Conservation (phyloP, 345 rosid genomes). For the Cardamine resedifolia region DNA sequence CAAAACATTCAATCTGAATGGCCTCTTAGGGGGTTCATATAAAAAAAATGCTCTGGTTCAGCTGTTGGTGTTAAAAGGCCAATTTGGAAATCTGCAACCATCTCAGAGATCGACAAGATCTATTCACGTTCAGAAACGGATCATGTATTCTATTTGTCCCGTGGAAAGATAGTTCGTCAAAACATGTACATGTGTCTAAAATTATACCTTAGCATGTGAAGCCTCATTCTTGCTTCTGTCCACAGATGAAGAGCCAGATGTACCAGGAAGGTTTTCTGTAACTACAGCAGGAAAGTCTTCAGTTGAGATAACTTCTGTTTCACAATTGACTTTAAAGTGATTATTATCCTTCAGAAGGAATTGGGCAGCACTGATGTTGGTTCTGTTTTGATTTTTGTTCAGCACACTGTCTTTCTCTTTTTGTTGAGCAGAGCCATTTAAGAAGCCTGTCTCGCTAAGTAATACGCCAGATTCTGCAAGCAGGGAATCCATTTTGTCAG, state of each 20-base stretch:
- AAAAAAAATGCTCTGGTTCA: constrained; percentile 37
- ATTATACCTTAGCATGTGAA: constrained; percentile 46
- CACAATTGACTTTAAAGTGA: constrained; percentile 27
- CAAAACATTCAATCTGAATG: constrained; percentile 37
- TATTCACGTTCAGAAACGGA: constrained; percentile 19
- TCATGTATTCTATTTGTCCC: constrained; percentile 6
- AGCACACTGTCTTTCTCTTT: constrained; percentile 38
- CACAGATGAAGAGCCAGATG: constrained; percentile 36
- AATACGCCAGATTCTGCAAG: constrained; percentile 39
- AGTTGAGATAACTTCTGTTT: constrained; percentile 33
- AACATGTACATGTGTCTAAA: constrained; percentile 19
- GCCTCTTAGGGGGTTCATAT: constrained; percentile 37
- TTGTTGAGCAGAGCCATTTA: constrained; percentile 34
- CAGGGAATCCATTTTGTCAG: constrained; percentile 33
- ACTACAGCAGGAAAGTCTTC: constrained; percentile 37
- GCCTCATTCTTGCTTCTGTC: constrained; percentile 33
- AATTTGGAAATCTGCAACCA: constrained; percentile 27
- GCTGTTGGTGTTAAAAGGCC: constrained; percentile 29
- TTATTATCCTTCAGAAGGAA: constrained; percentile 6
- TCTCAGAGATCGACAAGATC: constrained; percentile 28
- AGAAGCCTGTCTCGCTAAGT: constrained; percentile 31
- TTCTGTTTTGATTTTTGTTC: constrained; percentile 35
- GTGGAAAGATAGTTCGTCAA: constrained; percentile 8
- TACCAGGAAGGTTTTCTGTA: constrained; percentile 37
- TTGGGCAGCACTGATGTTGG: constrained; percentile 31